Percentiles rank a stretch among this genome's conserved stretches.
These are phyloP conservation scores for Ophiostoma populinum DNA, from an alignment of 2,329 filamentous ascomycete genomes.

Conservation along the genomic window DNA sequence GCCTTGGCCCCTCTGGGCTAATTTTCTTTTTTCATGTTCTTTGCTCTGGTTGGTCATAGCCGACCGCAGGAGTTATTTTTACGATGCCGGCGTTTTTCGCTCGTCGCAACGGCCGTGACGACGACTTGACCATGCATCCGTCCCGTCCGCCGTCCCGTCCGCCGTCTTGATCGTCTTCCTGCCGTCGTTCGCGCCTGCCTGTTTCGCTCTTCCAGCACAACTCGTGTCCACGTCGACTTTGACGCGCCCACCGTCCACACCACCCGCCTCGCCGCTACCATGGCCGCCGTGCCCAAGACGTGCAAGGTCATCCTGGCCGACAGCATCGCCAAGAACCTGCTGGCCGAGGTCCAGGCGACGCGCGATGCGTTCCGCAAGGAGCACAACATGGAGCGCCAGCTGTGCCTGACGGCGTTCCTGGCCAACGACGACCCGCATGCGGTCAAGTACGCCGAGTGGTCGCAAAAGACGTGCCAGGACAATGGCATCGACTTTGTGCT, in stretches of 20 bases:
- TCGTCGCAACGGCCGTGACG: too few relatives aligned
- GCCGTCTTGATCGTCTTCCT: too few relatives aligned
- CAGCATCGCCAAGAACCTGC: conserved; percentile 66
- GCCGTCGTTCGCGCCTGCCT: too few relatives aligned
- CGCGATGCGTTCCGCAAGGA: conserved; percentile 49
- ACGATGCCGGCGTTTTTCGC: too few relatives aligned
- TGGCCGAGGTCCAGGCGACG: conserved; percentile 61
- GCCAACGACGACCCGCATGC: conserved; percentile 85
- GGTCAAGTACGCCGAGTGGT: conserved; percentile 91
- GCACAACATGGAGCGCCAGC: conserved; percentile 30
- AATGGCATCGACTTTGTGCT: conserved; percentile 86
- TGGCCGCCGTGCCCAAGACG: conserved; percentile 38
- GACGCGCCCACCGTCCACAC: neutral
- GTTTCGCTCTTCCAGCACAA: too few relatives aligned
- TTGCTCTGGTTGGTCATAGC: too few relatives aligned
- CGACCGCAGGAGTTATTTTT: too few relatives aligned
- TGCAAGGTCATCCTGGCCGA: conserved; percentile 91
- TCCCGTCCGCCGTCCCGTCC: too few relatives aligned
- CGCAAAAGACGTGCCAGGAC: conserved; percentile 86
- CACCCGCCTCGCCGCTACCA: conserved; percentile 12
- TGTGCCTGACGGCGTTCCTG: conserved; percentile 77
- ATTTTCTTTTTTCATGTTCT: too few relatives aligned
- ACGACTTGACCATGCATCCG: too few relatives aligned
- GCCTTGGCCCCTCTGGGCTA: too few relatives aligned
- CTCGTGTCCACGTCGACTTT: too few relatives aligned